Evolutionary conservation across 1,284 basidiomycete genomes (phyloP), one percentile per base, ranked within the genome.

Genomic region (Lignosus rhinocerotis): DNA sequence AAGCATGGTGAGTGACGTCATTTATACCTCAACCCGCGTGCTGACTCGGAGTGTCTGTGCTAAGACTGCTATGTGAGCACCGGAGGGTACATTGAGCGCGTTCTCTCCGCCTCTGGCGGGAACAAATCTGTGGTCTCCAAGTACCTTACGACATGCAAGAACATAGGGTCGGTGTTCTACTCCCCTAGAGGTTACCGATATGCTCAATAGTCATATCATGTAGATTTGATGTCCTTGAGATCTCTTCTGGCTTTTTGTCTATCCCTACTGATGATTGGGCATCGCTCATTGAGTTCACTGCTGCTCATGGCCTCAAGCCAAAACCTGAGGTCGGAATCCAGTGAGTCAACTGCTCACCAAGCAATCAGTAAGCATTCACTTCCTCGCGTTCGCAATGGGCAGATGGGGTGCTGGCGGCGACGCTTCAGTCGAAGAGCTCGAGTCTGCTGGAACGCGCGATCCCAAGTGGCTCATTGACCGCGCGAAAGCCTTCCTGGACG

Each of bases 291-390:
- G 74, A 78, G 59, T 73, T 76, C 44, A 75, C 77, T 9, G 72
- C 74, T 10, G 70, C 72, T 8, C 70, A 78, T 47, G 76, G 75
- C 2, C 59, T 79, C 32, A 80, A 80, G 60, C 75, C 78, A 1
- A 80, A 80, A 61, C 79, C 78, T 30, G 75, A 78, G 65, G 69
- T 79, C 14, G 77, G 76, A n/a, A 78, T 78, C 39, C 72, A 72
- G 63, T 67, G 36, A 48, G 64, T 59, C 19, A 11, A 16, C 9
- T 6, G 11, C 34, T 16, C 9, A 3, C 3, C 19, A 6, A 5
- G 11, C 38, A 34, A 39, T 12, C 33, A 3, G 6, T 6, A 11
- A 16, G n/a, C 33, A 50, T 32, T 8, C 10, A 3, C 7, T 2
- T 21, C 33, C 30, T 50, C 12, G 38, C 11, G 10, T 33, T 19